phyloP scores from a whole-genome alignment of 352 stramenopile species.

The Proteromonas lacertae region DNA sequence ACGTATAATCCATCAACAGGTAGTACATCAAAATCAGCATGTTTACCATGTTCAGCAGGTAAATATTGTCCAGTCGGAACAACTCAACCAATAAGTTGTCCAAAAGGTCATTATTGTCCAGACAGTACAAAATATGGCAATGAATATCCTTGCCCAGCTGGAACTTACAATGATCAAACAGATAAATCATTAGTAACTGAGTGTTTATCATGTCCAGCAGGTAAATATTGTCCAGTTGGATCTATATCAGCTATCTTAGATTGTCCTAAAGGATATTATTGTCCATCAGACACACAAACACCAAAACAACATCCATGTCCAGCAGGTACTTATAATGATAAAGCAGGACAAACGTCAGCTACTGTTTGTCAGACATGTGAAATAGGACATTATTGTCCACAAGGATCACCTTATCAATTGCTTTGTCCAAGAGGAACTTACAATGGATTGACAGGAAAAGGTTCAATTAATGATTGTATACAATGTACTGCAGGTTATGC shows the following conservation, averaged over 20 bases:
- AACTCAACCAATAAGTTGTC: conserved; percentile 16
- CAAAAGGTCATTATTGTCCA: conserved; percentile 34
- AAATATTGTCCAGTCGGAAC: conserved; percentile 26
- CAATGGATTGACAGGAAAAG: conserved; percentile 5
- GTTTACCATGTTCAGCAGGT: conserved; percentile 9
- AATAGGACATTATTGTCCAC: conserved; percentile 9
- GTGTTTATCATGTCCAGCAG: conserved; percentile 9
- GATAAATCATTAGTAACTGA: conserved; percentile 12
- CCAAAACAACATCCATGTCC: conserved; percentile 8
- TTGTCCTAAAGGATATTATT: conserved; percentile 8
- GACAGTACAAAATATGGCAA: conserved; percentile 16
- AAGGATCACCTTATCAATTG: conserved; percentile 13
- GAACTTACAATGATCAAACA: conserved; percentile 24
- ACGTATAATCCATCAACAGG: conserved; percentile 10
- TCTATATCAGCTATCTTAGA: not conserved
- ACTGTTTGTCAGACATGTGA: conserved; percentile 6
- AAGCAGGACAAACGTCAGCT: conserved; percentile 1
- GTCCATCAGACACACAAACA: conserved; percentile 3
- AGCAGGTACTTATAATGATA: conserved; percentile 9
- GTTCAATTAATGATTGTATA: conserved; percentile 6
- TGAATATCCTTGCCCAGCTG: conserved; percentile 25
- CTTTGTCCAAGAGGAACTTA: conserved; percentile 8
- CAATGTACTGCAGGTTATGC: conserved; percentile 27
- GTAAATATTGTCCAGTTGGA: no score
- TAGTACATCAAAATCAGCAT: conserved; percentile 2